phyloP scores from a whole-genome alignment of 164 flowering plant genomes.

The Platanus orientalis region DNA sequence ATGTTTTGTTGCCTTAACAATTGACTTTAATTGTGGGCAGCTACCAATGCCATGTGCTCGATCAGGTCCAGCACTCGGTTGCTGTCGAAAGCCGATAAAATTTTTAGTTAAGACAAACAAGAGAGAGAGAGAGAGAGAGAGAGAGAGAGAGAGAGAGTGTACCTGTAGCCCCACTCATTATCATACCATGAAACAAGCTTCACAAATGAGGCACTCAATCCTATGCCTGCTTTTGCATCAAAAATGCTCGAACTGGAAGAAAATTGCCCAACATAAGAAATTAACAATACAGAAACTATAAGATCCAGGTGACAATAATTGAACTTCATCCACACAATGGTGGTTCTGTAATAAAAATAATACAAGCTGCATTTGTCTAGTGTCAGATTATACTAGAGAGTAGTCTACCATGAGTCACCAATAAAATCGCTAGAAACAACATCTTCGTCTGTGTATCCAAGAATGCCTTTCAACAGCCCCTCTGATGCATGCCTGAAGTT shows the following conservation, averaged over 20 bases:
- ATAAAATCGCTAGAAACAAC: slow-evolving; percentile 96
- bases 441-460: slow-evolving; percentile 96
- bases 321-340: too few species aligned
- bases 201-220: slow-evolving; percentile 72
- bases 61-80: slow-evolving; percentile 77
- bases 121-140: neutral
- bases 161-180: slow-evolving; percentile 99
- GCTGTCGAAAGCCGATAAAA: too few species aligned
- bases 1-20: too few species aligned
- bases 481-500: slow-evolving; percentile 73
- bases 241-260: slow-evolving; percentile 80
- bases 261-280: neutral
- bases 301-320: too few species aligned
- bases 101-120: too few species aligned
- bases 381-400: neutral
- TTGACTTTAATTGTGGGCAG: slow-evolving; percentile 19
- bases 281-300: neutral
- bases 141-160: slow-evolving; percentile 8
- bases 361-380: too few species aligned
- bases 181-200: slow-evolving; percentile 96
- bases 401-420: slow-evolving; percentile 78
- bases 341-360: neutral
- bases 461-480: slow-evolving; percentile 79
- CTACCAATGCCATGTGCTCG: slow-evolving; percentile 76
- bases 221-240: slow-evolving; percentile 95